Percentiles rank a stretch among this genome's conserved stretches.
These are phyloP conservation scores for Purpureocillium lavendulum DNA, from an alignment of 2,329 filamentous ascomycete species.

Conservation along the genomic window DNA sequence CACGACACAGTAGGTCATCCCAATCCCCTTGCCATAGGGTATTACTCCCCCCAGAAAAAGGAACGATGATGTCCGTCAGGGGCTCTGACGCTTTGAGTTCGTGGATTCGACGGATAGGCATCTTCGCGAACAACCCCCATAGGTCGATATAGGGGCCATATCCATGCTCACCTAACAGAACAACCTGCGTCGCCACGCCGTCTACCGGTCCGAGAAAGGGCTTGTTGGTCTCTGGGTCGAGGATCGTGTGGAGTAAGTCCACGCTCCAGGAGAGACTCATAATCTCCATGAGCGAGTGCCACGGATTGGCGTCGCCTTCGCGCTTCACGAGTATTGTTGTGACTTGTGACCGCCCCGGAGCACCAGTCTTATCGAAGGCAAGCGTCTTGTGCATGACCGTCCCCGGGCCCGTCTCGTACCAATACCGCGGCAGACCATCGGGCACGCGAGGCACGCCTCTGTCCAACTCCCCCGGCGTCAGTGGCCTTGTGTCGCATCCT, in stretches of 20 bases:
- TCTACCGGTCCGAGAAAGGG: conserved; percentile 13
- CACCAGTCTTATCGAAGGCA: conserved; percentile 3
- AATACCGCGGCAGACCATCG: conserved; percentile 14
- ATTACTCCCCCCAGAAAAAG: conserved; percentile 29
- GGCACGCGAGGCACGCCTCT: conserved; percentile 1
- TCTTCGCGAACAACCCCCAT: conserved; percentile 25
- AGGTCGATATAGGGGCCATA: conserved; percentile 27
- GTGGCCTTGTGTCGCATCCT: not conserved
- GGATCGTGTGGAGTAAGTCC: conserved; percentile 21
- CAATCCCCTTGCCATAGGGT: conserved; percentile 33
- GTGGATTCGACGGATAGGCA: conserved; percentile 17
- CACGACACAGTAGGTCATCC: conserved; percentile 20
- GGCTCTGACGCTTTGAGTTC: conserved; percentile 10
- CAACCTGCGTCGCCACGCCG: conserved; percentile 18
- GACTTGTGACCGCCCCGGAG: not conserved
- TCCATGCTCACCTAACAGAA: conserved; percentile 23
- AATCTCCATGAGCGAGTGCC: conserved; percentile 26
- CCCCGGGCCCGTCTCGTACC: conserved; percentile 21
- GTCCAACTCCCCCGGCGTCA: conserved; percentile 1
- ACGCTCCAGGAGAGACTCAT: conserved; percentile 22
- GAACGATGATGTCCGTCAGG: conserved; percentile 25
- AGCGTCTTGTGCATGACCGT: conserved; percentile 13
- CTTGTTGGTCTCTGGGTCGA: conserved; percentile 4
- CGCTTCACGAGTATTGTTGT: conserved; percentile 20
- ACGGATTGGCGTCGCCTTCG: conserved; percentile 23